Conservation (phyloP, 441 rosid species). For the Aleurites moluccanus region DNA sequence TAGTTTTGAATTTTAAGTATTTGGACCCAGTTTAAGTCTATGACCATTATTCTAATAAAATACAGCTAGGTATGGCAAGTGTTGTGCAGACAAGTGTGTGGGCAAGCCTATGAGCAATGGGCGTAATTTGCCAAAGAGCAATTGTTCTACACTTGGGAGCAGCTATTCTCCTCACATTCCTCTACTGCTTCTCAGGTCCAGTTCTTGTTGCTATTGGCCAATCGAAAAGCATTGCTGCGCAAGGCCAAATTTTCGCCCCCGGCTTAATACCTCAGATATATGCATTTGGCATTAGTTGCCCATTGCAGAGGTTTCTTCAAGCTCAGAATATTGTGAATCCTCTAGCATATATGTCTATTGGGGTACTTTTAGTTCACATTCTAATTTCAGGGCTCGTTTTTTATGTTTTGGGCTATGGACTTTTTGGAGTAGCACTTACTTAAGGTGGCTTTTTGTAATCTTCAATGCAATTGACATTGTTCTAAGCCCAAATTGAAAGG, state of each 20-base stretch:
- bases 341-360: constrained; percentile 75
- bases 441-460: constrained; percentile 79
- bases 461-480: constrained; percentile 55
- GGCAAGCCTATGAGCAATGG: constrained; percentile 94
- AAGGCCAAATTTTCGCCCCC: constrained; percentile 74
- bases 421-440: constrained; percentile 73
- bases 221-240: constrained; percentile 49
- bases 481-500: constrained; percentile 69
- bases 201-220: constrained; percentile 64
- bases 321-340: constrained; percentile 98
- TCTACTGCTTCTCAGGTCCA: constrained; percentile 75
- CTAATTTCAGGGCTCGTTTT: constrained; percentile 67
- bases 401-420: constrained; percentile 53
- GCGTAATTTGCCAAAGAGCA: constrained; percentile 83
- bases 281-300: constrained; percentile 79
- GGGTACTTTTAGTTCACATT: constrained; percentile 65
- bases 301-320: constrained; percentile 90
- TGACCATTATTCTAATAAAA: background rate
- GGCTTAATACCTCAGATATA: constrained; percentile 85
- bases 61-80: constrained; percentile 96
- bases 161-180: constrained; percentile 64
- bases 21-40: too few species aligned
- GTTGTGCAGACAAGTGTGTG: constrained; percentile 94
- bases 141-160: constrained; percentile 73
- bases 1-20: too few species aligned